Conservation (phyloP, 495 filamentous ascomycete species). For the Daldinia bambusicola region DNA sequence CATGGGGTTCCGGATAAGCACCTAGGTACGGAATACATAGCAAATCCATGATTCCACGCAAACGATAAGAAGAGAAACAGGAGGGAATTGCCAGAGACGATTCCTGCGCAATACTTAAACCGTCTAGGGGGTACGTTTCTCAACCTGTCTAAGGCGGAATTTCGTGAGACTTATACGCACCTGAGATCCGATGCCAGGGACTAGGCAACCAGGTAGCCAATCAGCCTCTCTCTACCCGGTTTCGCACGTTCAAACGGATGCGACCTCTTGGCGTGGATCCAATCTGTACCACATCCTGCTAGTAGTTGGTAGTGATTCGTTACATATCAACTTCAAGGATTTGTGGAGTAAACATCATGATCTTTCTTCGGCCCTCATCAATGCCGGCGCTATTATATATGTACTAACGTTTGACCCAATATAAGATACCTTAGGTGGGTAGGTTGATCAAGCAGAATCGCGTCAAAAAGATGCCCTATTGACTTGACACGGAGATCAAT, state of each 20-base stretch:
- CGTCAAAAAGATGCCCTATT: no score
- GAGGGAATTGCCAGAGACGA: neutral
- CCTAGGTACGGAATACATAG: no score
- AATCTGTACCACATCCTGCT: neutral
- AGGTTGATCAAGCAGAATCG: no score
- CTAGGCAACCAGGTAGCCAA: neutral
- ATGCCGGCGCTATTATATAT: neutral
- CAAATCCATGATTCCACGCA: neutral
- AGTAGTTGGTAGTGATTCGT: neutral
- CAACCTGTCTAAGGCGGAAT: neutral
- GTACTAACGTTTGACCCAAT: neutral
- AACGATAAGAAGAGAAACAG: neutral
- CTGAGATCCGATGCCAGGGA: constrained; percentile 3
- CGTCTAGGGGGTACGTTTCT: neutral
- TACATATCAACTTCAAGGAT: neutral
- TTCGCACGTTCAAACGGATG: neutral
- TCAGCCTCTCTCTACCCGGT: neutral
- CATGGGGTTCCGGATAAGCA: neutral
- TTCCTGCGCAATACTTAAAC: neutral
- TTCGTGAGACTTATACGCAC: neutral
- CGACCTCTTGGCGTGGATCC: neutral
- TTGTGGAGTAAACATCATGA: neutral
- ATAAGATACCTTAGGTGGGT: no score
- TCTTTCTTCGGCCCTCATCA: neutral
- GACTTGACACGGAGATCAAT: no score